These are phyloP conservation scores for Meyerozyma smithsonii DNA, from an alignment of 1,139 yeast species.

Conservation along the genomic window DNA sequence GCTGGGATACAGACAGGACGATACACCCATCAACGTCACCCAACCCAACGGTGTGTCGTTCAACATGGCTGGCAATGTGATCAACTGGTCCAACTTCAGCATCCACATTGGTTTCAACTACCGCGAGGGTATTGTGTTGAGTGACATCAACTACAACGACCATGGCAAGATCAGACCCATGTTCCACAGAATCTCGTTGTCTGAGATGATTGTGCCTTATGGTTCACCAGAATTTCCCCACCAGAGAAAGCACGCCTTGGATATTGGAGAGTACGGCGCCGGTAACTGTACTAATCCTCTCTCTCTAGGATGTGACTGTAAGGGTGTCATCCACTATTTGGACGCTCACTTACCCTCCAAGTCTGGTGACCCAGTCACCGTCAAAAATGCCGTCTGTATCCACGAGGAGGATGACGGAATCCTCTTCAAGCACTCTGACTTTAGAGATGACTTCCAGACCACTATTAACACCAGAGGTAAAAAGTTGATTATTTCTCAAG, in stretches of 20 bases:
- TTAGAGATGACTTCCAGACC: constrained; percentile 74
- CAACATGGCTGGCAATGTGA: constrained; percentile 60
- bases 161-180: constrained; percentile 67
- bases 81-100: constrained; percentile 73
- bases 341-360: constrained; percentile 70
- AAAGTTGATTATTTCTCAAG: constrained; percentile 68
- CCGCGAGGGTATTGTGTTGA: constrained; percentile 78
- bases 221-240: constrained; percentile 78
- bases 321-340: constrained; percentile 76
- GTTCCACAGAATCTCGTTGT: constrained; percentile 72
- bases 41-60: constrained; percentile 84
- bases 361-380: constrained; percentile 63
- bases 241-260: constrained; percentile 81
- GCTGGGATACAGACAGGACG: constrained; percentile 53
- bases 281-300: constrained; percentile 80
- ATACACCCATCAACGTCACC: constrained; percentile 58
- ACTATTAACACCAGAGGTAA: constrained; percentile 73
- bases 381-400: constrained; percentile 74
- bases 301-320: constrained; percentile 77
- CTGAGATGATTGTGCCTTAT: constrained; percentile 84
- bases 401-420: constrained; percentile 84
- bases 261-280: constrained; percentile 84
- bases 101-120: constrained; percentile 80
- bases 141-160: constrained; percentile 69
- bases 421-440: constrained; percentile 76